phyloP scores from a whole-genome alignment of 108 stramenopile genomes.

The Stephanodiscus minutulus region DNA sequence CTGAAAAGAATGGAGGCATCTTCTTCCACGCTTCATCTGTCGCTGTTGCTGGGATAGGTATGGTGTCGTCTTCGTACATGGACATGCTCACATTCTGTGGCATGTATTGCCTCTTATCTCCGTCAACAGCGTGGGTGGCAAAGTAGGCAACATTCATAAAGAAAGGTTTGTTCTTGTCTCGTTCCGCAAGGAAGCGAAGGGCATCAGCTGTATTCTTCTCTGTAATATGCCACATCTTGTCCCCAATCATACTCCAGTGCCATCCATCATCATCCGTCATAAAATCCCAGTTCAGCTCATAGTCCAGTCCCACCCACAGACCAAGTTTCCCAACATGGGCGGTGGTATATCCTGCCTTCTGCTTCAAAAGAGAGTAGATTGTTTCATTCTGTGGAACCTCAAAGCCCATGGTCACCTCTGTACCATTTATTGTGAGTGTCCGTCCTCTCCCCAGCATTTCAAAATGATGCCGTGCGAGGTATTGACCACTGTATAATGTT shows the following conservation, averaged over 20 bases:
- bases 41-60: slow-evolving; percentile 60
- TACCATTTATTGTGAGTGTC: slow-evolving; percentile 37
- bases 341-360: slow-evolving; percentile 63
- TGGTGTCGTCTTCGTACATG: slow-evolving; percentile 63
- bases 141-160: slow-evolving; percentile 78
- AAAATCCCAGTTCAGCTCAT: slow-evolving; percentile 43
- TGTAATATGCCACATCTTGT: slow-evolving; percentile 56
- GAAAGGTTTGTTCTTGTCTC: slow-evolving; percentile 67
- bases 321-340: slow-evolving; percentile 76
- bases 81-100: slow-evolving; percentile 54
- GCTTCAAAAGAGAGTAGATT: slow-evolving; percentile 61
- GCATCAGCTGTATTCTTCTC: slow-evolving; percentile 71
- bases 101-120: slow-evolving; percentile 52
- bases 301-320: slow-evolving; percentile 39
- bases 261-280: slow-evolving; percentile 52
- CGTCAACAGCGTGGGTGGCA: slow-evolving; percentile 76
- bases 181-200: slow-evolving; percentile 55
- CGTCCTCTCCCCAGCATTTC: slow-evolving; percentile 48
- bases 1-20: slow-evolving; percentile 60
- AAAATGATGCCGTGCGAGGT: slow-evolving; percentile 57
- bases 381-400: slow-evolving; percentile 70
- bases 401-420: slow-evolving; percentile 28
- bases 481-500: slow-evolving; percentile 64
- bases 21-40: slow-evolving; percentile 50
- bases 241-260: slow-evolving; percentile 41